A percentile compares a stretch with the other conserved stretches of the same genome.
Conservation (phyloP, 1,139 yeast genomes). For the Suhomyces coccinellae region DNA sequence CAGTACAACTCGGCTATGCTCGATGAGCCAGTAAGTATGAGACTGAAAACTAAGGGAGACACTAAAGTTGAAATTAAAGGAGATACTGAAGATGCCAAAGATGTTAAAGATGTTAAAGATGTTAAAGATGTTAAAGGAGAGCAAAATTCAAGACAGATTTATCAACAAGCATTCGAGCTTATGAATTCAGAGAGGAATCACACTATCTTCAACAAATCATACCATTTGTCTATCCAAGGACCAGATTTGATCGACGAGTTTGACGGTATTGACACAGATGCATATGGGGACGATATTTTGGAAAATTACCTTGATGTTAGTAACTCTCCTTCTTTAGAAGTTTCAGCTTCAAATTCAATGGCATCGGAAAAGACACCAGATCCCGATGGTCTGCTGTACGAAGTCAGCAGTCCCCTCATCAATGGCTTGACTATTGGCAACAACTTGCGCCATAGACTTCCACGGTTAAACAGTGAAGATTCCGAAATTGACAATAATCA, state of each 20-base stretch:
- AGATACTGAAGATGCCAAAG: too few species aligned
- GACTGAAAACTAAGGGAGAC: too few species aligned
- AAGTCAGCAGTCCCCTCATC: conserved; percentile 36
- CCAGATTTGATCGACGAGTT: conserved; percentile 3
- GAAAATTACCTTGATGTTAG: conserved; percentile 37
- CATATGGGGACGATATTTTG: conserved; percentile 31
- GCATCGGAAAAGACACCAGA: conserved; percentile 12
- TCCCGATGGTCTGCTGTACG: conserved; percentile 25
- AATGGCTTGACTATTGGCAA: conserved; percentile 41
- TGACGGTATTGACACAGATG: conserved; percentile 15
- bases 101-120: too few species aligned
- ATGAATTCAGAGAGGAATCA: neutral
- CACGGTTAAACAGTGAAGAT: conserved; percentile 7
- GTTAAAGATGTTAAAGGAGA: too few species aligned
- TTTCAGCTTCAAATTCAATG: conserved; percentile 6
- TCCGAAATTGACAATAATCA: conserved; percentile 4
- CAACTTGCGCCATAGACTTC: conserved; percentile 25
- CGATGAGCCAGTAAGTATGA: neutral
- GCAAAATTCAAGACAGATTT: too few species aligned
- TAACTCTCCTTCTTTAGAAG: conserved; percentile 21
- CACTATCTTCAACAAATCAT: conserved; percentile 25
- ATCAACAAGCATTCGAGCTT: neutral
- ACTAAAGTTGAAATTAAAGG: too few species aligned
- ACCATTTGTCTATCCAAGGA: conserved; percentile 36
- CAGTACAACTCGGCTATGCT: conserved; percentile 1